Evolutionary conservation across 495 filamentous ascomycete species (phyloP).

Genomic region (Aspergillus olivimuriae): DNA sequence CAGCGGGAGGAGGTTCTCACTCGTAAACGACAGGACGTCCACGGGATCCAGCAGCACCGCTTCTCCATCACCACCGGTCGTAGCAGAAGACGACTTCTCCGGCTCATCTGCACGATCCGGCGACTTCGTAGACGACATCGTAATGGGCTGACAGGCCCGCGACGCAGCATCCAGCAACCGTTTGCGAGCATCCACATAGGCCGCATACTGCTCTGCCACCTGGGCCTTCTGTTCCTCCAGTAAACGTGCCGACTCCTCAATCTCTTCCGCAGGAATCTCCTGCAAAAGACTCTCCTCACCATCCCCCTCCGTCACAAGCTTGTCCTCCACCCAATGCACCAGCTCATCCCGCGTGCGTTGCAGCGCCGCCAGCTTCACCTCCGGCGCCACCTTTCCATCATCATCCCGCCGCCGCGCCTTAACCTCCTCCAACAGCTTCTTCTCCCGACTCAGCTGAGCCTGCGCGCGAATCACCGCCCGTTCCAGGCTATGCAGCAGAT

Average conservation of each 20-base stretch:
- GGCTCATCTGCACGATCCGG: constrained; percentile 22
- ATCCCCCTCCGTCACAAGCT: constrained; percentile 49
- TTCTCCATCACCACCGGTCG: no score
- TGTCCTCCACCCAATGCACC: constrained; percentile 67
- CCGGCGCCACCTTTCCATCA: constrained; percentile 18
- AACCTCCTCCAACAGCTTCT: constrained; percentile 51
- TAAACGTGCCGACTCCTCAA: constrained; percentile 27
- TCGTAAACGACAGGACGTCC: constrained; percentile 48
- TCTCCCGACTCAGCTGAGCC: constrained; percentile 54
- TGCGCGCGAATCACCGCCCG: constrained; percentile 59
- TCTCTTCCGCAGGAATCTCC: constrained; percentile 27
- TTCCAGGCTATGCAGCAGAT: constrained; percentile 55
- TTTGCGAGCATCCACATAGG: constrained; percentile 32
- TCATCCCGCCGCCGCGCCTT: constrained; percentile 31
- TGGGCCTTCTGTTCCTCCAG: constrained; percentile 39
- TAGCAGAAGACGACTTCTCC: constrained; percentile 7
- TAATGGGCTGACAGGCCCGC: constrained; percentile 30
- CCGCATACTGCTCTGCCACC: constrained; percentile 42
- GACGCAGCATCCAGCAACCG: constrained; percentile 33
- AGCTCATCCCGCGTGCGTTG: constrained; percentile 55
- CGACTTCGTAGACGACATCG: constrained; percentile 18
- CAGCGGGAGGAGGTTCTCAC: constrained; percentile 49
- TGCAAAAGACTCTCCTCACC: constrained; percentile 33
- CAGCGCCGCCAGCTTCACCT: constrained; percentile 39
- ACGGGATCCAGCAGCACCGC: constrained; percentile 15